These are phyloP conservation scores for Candida ipomoeae DNA, from an alignment of 805 yeast species.

Conservation along the genomic window DNA sequence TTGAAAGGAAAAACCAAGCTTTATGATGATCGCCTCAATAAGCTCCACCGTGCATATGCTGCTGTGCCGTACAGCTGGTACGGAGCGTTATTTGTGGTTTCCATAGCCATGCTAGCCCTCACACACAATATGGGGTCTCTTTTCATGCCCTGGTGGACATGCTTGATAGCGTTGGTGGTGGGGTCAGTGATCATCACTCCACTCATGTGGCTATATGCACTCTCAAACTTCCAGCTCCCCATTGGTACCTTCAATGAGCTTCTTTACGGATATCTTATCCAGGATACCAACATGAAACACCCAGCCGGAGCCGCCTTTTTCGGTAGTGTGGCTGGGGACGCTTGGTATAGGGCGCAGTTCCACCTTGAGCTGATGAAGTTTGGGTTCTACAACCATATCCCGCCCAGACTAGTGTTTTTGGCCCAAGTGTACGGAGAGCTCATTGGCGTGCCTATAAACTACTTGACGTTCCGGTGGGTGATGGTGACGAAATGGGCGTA, in stretches of 20 bases:
- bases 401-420: conserved; percentile 47
- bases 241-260: conserved; percentile 51
- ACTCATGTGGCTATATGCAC: conserved; percentile 46
- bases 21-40: conserved; percentile 43
- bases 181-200: conserved; percentile 48
- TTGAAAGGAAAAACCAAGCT: conserved; percentile 8
- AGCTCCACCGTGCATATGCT: conserved; percentile 33
- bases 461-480: conserved; percentile 47
- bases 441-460: conserved; percentile 51
- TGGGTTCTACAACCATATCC: conserved; percentile 52
- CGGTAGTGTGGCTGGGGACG: conserved; percentile 52
- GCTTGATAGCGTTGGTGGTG: conserved; percentile 39
- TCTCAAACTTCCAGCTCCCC: conserved; percentile 49
- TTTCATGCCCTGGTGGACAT: conserved; percentile 43
- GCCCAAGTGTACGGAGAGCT: conserved; percentile 51
- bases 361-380: conserved; percentile 38
- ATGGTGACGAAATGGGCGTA: conserved; percentile 35
- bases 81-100: conserved; percentile 27
- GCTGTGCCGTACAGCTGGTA: conserved; percentile 47
- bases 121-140: conserved; percentile 20
- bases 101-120: conserved; percentile 16
- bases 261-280: conserved; percentile 44
- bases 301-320: conserved; percentile 48
- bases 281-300: conserved; percentile 29
- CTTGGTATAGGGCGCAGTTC: conserved; percentile 50